Evolutionary conservation across 768 basidiomycete genomes (phyloP), one percentile per base, ranked within the genome.

Genomic region (Tephrocybe sp.): DNA sequence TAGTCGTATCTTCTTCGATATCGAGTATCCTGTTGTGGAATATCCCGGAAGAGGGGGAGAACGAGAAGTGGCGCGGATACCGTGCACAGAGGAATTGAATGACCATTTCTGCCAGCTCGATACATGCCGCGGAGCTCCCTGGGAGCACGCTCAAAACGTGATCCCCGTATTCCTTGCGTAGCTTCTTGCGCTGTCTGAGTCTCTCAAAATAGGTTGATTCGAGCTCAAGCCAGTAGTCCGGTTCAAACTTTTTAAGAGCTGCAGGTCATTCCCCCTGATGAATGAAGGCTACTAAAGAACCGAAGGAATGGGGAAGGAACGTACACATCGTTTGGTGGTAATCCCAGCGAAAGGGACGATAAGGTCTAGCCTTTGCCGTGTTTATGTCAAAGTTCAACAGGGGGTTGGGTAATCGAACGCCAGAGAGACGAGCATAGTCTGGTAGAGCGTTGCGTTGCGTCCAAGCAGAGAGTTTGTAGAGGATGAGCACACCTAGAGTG

Each of bases 261-360:
- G 29, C 5, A 42, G 10, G 22, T 30, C 23, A 10, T n/a, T 31
- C 13, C 30, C 12, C 45, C n/a, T n/a, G n/a, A n/a, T n/a, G n/a
- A n/a, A n/a, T n/a, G n/a, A n/a, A n/a, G n/a, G n/a, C n/a, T n/a
- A n/a, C n/a, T n/a, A n/a, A n/a, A n/a, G n/a, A n/a, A n/a, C n/a
- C n/a, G n/a, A n/a, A n/a, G n/a, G n/a, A n/a, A n/a, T n/a, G n/a
- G n/a, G n/a, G n/a, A n/a, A n/a, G n/a, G n/a, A n/a, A 50, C 49
- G 29, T 58, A 78, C 78, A 69, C 79, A 79, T 80, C n/a, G 64
- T 79, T 54, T 81, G 79, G 53, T 79, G 71, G 47, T 79, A 81
- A 40, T 64, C 64, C 78, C 79, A 81, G 53, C 78, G 69, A 55
- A 81, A 77, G 0, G 79, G 79, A 21, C 79, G 69, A 59, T 81